Evolutionary conservation across 2,329 filamentous ascomycete species (phyloP).

Genomic region (Cercospora beticola): DNA sequence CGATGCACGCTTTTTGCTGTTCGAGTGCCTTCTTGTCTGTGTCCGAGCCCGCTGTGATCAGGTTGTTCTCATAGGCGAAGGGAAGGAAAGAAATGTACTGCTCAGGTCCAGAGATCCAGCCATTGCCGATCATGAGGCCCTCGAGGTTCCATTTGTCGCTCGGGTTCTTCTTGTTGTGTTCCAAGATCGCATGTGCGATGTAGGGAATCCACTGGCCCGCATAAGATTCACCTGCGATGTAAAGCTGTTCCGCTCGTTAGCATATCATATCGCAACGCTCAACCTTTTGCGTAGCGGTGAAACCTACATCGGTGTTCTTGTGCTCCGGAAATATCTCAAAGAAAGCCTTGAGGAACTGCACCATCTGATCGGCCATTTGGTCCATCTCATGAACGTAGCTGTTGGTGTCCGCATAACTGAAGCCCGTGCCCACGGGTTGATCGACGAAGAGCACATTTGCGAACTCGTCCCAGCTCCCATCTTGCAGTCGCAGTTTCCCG

Average conservation of each 20-base stretch:
- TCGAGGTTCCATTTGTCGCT: constrained; percentile 70
- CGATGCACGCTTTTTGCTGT: constrained; percentile 67
- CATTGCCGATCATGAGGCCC: constrained; percentile 91
- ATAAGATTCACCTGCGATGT: constrained; percentile 93
- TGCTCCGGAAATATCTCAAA: constrained; percentile 90
- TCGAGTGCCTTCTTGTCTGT: constrained; percentile 66
- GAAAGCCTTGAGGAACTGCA: constrained; percentile 87
- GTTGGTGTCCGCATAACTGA: constrained; percentile 90
- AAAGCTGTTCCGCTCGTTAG: constrained; percentile 61
- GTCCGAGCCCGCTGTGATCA: constrained; percentile 68
- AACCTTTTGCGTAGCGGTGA: constrained; percentile 14
- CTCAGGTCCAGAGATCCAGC: constrained; percentile 88
- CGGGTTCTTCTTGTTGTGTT: constrained; percentile 68
- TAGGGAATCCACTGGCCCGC: constrained; percentile 97
- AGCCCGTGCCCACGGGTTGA: constrained; percentile 94
- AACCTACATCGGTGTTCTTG: constrained; percentile 83
- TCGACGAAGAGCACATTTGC: constrained; percentile 96
- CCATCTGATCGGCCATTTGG: constrained; percentile 85
- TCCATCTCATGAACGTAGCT: constrained; percentile 81
- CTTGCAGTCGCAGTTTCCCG: constrained; percentile 71
- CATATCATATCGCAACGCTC: background rate
- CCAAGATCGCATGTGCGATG: constrained; percentile 85
- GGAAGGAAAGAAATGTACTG: constrained; percentile 87
- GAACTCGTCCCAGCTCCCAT: constrained; percentile 98
- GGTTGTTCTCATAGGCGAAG: constrained; percentile 72